Evolutionary conservation across 305 asterid genomes (phyloP).

Genomic region (Fraxinus sp.): DNA sequence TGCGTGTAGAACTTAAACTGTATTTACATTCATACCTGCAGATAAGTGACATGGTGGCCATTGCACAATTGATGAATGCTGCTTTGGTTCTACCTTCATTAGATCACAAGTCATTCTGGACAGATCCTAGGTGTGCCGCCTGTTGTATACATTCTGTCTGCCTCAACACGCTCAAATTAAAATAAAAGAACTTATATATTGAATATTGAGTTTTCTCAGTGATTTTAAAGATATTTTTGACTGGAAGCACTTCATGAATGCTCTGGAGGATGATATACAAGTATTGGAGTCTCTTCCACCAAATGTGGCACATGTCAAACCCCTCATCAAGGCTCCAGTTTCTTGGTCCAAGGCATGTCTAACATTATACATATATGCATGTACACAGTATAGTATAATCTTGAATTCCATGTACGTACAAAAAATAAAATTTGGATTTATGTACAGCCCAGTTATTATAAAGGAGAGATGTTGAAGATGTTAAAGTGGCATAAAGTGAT

Average conservation of each 20-base stretch:
- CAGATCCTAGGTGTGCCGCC: conserved; percentile 66
- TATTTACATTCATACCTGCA: conserved; percentile 21
- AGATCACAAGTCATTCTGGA: conserved; percentile 88
- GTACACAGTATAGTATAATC: not conserved
- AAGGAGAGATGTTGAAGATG: conserved; percentile 53
- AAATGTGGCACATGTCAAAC: conserved; percentile 33
- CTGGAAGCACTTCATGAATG: conserved; percentile 74
- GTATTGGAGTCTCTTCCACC: conserved; percentile 67
- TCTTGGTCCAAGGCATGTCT: conserved; percentile 84
- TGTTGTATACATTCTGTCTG: not conserved
- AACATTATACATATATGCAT: not conserved
- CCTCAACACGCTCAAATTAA: not conserved
- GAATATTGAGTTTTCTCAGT: conserved; percentile 32
- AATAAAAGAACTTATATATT: not conserved
- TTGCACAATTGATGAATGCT: conserved; percentile 78
- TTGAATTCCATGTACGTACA: not conserved
- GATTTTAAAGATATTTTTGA: conserved; percentile 85
- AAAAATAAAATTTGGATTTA: not conserved
- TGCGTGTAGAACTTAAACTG: not conserved
- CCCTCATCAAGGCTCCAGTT: conserved; percentile 60
- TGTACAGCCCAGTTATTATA: conserved; percentile 73
- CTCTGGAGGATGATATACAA: conserved; percentile 57
- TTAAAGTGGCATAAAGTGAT: conserved; percentile 66
- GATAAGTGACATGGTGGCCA: conserved; percentile 98
- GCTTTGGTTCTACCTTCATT: conserved; percentile 83